A percentile compares a stretch with the other conserved stretches of the same genome.
Conservation (phyloP, 345 rosid genomes). For the Citrus unshiu region DNA sequence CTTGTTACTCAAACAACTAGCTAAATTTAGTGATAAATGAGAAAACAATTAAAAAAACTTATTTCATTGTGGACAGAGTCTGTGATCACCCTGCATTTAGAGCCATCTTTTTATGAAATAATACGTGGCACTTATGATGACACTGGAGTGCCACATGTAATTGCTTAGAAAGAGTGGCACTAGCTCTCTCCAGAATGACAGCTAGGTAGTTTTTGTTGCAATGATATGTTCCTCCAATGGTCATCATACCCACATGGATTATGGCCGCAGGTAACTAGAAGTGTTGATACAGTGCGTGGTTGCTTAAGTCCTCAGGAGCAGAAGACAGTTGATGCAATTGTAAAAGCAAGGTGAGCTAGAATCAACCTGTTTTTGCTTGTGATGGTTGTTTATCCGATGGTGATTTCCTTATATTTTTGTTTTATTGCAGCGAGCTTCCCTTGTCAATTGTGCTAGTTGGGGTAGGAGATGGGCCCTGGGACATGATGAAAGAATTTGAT, state of each 20-base stretch:
- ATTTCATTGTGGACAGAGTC: not conserved
- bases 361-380: slow-evolving; percentile 4
- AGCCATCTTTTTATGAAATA: not conserved
- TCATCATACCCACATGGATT: not conserved
- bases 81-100: not conserved
- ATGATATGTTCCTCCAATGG: not conserved
- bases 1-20: not conserved
- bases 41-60: not conserved
- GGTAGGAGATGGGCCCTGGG: slow-evolving; percentile 99
- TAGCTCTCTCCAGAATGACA: not conserved
- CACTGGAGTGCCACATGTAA: not conserved
- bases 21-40: not conserved
- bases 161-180: not conserved
- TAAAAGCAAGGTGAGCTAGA: slow-evolving; percentile 69
- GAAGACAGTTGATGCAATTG: slow-evolving; percentile 91
- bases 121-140: not conserved
- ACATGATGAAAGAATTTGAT: slow-evolving; percentile 93
- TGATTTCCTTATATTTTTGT: slow-evolving; percentile 16
- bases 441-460: slow-evolving; percentile 86
- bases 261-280: slow-evolving; percentile 77
- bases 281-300: slow-evolving; percentile 70
- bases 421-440: slow-evolving; percentile 61
- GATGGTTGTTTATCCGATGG: not conserved
- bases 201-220: not conserved
- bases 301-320: slow-evolving; percentile 87